Evolutionary conservation across 441 rosid genomes (phyloP).

Genomic region (Corymbia calophylla): DNA sequence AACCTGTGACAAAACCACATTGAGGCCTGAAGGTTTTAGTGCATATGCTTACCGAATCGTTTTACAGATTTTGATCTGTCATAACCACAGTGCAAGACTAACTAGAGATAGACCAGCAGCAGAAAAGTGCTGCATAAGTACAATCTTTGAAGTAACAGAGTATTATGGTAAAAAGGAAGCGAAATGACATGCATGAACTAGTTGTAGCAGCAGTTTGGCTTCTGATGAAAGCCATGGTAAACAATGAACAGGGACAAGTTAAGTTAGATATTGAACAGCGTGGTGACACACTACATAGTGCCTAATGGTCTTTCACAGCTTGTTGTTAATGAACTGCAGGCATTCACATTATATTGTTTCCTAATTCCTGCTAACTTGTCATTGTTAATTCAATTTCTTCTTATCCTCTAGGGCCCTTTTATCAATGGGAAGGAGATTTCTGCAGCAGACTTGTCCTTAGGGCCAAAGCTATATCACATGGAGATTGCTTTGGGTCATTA

Average conservation of each 20-base stretch:
- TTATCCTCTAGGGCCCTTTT: slow-evolving; percentile 44
- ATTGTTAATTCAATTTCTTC: background rate
- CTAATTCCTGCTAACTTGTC: background rate
- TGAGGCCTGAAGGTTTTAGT: background rate
- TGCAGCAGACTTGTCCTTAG: slow-evolving; percentile 60
- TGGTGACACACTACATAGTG: background rate
- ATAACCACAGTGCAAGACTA: background rate
- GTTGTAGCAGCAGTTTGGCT: background rate
- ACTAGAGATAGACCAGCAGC: background rate
- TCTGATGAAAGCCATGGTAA: background rate
- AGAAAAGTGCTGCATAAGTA: background rate
- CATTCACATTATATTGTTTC: background rate
- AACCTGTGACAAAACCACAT: background rate
- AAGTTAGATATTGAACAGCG: background rate
- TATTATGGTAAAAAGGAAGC: background rate
- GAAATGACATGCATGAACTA: background rate
- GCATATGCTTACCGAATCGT: background rate
- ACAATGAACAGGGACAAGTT: background rate
- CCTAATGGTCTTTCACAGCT: background rate
- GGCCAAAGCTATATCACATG: slow-evolving; percentile 54
- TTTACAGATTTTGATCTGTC: background rate
- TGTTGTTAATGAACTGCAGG: background rate
- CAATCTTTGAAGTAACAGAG: background rate
- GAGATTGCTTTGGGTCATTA: slow-evolving; percentile 65
- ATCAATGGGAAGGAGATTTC: slow-evolving; percentile 59